Evolutionary conservation across 2,329 filamentous ascomycete species (phyloP).

Genomic region (Colletotrichum godetiae): DNA sequence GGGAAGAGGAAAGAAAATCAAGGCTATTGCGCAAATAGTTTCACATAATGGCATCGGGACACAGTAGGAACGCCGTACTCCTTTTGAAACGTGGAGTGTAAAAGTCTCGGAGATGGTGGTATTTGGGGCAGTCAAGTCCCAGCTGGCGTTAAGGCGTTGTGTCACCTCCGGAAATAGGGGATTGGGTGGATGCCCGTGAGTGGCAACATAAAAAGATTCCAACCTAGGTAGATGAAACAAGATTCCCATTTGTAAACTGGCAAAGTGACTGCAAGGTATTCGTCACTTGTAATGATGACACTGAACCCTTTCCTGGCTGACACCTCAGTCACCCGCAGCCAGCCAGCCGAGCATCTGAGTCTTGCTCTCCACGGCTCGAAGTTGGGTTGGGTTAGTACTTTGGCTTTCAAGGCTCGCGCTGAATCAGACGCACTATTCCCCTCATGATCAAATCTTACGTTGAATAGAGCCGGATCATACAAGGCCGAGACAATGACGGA

Average conservation of each 20-base stretch:
- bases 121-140: neutral
- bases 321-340: no score
- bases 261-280: neutral
- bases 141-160: constrained; percentile 27
- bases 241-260: constrained; percentile 1
- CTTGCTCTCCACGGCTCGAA: neutral
- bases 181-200: constrained; percentile 15
- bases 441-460: neutral
- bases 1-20: neutral
- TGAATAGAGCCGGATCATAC: no score
- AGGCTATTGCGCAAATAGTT: neutral
- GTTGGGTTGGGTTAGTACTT: neutral
- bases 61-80: neutral
- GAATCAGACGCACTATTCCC: neutral
- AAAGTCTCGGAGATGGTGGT: neutral
- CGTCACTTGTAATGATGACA: neutral
- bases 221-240: constrained; percentile 15
- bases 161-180: constrained; percentile 13
- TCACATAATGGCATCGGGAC: neutral
- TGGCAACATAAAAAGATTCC: neutral
- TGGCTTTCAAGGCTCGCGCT: neutral
- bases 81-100: neutral
- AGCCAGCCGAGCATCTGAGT: no score
- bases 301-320: neutral
- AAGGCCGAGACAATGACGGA: no score